Conservation (phyloP, 2,329 filamentous ascomycete genomes). For the Rutstroemia sydowiana region DNA sequence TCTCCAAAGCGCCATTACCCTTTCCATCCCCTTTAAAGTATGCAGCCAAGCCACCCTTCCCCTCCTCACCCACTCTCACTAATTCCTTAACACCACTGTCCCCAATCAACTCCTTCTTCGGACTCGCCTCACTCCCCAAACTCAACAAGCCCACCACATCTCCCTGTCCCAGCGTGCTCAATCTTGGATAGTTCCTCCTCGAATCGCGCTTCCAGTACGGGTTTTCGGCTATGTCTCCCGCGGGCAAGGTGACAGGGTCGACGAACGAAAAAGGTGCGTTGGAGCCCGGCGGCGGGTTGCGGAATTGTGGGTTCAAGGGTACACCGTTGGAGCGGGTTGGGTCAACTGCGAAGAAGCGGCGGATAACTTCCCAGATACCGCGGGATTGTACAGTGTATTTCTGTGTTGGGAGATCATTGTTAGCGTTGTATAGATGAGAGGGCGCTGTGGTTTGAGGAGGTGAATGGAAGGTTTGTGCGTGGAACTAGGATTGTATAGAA, state of each 20-base stretch:
- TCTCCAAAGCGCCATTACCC: slow-evolving; percentile 37
- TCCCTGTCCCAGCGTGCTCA: slow-evolving; percentile 73
- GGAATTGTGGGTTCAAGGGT: slow-evolving; percentile 87
- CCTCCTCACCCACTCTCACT: slow-evolving; percentile 68
- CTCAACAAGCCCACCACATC: slow-evolving; percentile 80
- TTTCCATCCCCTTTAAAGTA: slow-evolving; percentile 57
- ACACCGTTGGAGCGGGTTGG: slow-evolving; percentile 84
- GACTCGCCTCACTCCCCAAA: slow-evolving; percentile 72
- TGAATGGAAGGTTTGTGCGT: slow-evolving; percentile 10
- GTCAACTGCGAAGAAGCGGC: slow-evolving; percentile 72
- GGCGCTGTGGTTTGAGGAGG: not conserved
- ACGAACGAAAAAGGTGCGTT: slow-evolving; percentile 65
- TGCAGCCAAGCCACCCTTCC: slow-evolving; percentile 63
- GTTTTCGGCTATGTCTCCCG: slow-evolving; percentile 83
- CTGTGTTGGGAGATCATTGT: slow-evolving; percentile 41
- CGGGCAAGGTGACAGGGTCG: slow-evolving; percentile 77
- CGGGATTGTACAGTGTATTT: slow-evolving; percentile 93
- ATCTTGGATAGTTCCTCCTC: slow-evolving; percentile 72
- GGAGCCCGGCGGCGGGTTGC: slow-evolving; percentile 73
- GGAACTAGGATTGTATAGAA: slow-evolving; percentile 12
- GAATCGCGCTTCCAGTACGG: slow-evolving; percentile 93
- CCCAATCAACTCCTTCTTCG: slow-evolving; percentile 77
- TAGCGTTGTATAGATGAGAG: slow-evolving; percentile 12
- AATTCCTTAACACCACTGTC: slow-evolving; percentile 66
- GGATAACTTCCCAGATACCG: slow-evolving; percentile 81